These are phyloP conservation scores for Fraxinus anomala DNA, from an alignment of 257 asterid genomes.

Conservation along the genomic window DNA sequence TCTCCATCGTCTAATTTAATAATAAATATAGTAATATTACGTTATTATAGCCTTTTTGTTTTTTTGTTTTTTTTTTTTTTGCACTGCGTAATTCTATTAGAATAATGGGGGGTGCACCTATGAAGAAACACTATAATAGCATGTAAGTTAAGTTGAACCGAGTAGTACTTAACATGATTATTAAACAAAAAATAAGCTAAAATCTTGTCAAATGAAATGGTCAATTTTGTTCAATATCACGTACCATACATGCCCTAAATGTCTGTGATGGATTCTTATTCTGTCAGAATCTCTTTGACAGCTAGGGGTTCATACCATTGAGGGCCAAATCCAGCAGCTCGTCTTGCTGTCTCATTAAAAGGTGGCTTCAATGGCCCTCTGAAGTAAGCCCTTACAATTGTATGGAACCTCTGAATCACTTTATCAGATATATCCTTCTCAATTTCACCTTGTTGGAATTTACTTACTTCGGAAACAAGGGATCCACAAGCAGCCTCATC, in stretches of 20 bases:
- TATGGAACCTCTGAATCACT: slow-evolving; percentile 73
- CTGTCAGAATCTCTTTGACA: slow-evolving; percentile 41
- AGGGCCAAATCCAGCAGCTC: slow-evolving; percentile 88
- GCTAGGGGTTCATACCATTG: slow-evolving; percentile 95
- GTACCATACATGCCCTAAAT: neutral
- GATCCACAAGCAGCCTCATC: slow-evolving; percentile 20
- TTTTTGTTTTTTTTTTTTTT: too few species aligned
- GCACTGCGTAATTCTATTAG: neutral
- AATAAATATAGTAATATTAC: too few species aligned
- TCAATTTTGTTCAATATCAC: neutral
- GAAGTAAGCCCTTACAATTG: slow-evolving; percentile 63
- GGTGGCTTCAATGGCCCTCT: slow-evolving; percentile 95
- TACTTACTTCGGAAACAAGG: slow-evolving; percentile 18
- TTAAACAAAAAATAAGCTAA: neutral
- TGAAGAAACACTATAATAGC: too few species aligned
- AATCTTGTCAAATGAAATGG: neutral
- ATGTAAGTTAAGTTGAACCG: neutral
- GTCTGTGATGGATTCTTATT: neutral
- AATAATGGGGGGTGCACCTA: too few species aligned
- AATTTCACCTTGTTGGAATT: slow-evolving; percentile 26
- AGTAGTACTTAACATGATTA: neutral
- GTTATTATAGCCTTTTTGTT: too few species aligned
- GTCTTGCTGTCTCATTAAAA: slow-evolving; percentile 82
- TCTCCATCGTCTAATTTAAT: too few species aligned
- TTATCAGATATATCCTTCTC: slow-evolving; percentile 28